Conservation (phyloP, 2,329 filamentous ascomycete genomes). For the Aspergillus pseudoglaucus region DNA sequence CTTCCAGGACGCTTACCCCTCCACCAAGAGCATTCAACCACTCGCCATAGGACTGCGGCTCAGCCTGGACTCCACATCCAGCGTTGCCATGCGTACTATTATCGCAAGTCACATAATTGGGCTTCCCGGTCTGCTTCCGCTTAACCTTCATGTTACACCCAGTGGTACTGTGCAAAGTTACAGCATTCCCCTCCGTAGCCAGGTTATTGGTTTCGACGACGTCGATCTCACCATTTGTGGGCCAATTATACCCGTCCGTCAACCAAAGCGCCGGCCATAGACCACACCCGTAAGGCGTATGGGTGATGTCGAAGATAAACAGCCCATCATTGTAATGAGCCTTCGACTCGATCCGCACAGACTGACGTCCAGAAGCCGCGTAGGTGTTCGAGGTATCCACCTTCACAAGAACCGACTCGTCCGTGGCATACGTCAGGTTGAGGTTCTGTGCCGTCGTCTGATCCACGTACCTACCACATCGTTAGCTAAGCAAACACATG, state of each 20-base stretch:
- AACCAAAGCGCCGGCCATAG: conserved; percentile 64
- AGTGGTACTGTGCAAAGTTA: conserved; percentile 54
- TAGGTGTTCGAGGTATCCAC: conserved; percentile 57
- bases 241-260: conserved; percentile 56
- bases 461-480: conserved; percentile 33
- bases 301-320: conserved; percentile 62
- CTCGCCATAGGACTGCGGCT: conserved; percentile 43
- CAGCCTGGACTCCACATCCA: conserved; percentile 51
- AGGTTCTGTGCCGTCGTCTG: conserved; percentile 22
- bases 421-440: conserved; percentile 58
- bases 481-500: not conserved
- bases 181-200: conserved; percentile 49
- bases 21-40: conserved; percentile 50
- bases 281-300: conserved; percentile 58
- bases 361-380: conserved; percentile 55
- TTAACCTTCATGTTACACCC: conserved; percentile 50
- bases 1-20: conserved; percentile 33
- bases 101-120: conserved; percentile 44
- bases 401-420: conserved; percentile 48
- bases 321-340: conserved; percentile 55
- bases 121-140: conserved; percentile 48
- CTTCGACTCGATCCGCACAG: conserved; percentile 58
- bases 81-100: conserved; percentile 48
- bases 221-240: conserved; percentile 59
- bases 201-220: conserved; percentile 55